Evolutionary conservation across 2,329 filamentous ascomycete genomes (phyloP), one percentile per base, ranked within the genome.

Genomic region (Epichloe gansuensis): DNA sequence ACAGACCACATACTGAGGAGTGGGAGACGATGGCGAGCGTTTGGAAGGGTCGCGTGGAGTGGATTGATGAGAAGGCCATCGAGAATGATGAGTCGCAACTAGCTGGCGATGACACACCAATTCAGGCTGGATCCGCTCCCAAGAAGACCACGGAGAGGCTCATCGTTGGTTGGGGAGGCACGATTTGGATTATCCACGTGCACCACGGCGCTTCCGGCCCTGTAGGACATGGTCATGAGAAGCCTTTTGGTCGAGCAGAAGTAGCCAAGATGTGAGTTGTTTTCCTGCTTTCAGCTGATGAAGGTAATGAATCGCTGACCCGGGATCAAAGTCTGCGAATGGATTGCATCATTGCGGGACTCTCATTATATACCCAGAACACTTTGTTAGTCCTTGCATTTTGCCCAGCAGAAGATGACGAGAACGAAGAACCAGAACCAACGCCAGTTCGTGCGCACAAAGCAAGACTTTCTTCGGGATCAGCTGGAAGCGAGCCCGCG

Each of bases 1-100:
- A 95, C 63, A 81, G 90, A 44, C 93, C 93, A 2, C 87, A 89
- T 61, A 86, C 86, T 5, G 82, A 86, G 8, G 83, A 86, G 52
- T 97, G 93, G 89, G 89, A 96, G 59, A 90, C 95, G 43, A 96
- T 98, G 91, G 91, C 91, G 0, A 81, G 86, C 46, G 88, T 96
- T 4, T 97, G 93, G 91, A 95, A 91, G 70, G 88, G 88, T 2
- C 79, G 91, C 23, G 83, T 83, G 1, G 90, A 97, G 65, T 98
- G 93, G 93, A 85, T 97, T 45, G 88, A 97, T 62, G 86, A 95
- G 61, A 78, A 83, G 55, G 75, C 80, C 5, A 74, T 96, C n/a
- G 87, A 91, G 59, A 75, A 72, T 3, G 86, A 91, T 51, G 83
- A 90, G 38, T 53, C 45, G n/a, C 46, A 37, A 15, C 25, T 25